Evolutionary conservation across 2,329 filamentous ascomycete genomes (phyloP).

Genomic region (Paecilomyces dactylethromorphus): DNA sequence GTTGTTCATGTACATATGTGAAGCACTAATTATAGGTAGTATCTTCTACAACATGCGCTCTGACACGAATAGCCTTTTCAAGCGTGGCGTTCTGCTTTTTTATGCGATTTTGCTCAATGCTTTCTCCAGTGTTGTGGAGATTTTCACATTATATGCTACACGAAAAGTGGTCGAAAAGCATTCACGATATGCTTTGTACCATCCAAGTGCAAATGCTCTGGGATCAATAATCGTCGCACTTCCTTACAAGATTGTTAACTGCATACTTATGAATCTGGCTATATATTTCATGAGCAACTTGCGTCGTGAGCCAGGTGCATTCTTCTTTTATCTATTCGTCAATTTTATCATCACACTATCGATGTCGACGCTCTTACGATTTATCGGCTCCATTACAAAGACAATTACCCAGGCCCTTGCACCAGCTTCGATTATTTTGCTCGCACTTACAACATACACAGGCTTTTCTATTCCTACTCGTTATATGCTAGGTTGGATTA

Average conservation of each 20-base stretch:
- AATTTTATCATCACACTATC: slow-evolving; percentile 65
- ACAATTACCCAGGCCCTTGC: slow-evolving; percentile 55
- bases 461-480: slow-evolving; percentile 38
- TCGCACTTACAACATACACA: slow-evolving; percentile 42
- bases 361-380: slow-evolving; percentile 84
- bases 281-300: slow-evolving; percentile 87
- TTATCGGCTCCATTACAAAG: slow-evolving; percentile 68
- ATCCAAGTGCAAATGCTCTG: slow-evolving; percentile 81
- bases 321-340: slow-evolving; percentile 81
- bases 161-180: slow-evolving; percentile 92
- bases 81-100: slow-evolving; percentile 74
- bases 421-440: slow-evolving; percentile 46
- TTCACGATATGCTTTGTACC: slow-evolving; percentile 76
- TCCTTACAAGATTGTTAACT: slow-evolving; percentile 71
- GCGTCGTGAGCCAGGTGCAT: slow-evolving; percentile 63
- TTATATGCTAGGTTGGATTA: slow-evolving; percentile 72
- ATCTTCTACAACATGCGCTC: slow-evolving; percentile 71
- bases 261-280: slow-evolving; percentile 68
- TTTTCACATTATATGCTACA: slow-evolving; percentile 79
- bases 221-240: slow-evolving; percentile 80
- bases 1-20: slow-evolving; percentile 61
- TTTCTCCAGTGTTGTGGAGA: slow-evolving; percentile 73
- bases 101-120: slow-evolving; percentile 84
- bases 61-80: slow-evolving; percentile 66
- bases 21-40: slow-evolving; percentile 71